These are phyloP conservation scores for Boletus vermiculosoides DNA, from an alignment of 768 basidiomycete species.

Conservation along the genomic window DNA sequence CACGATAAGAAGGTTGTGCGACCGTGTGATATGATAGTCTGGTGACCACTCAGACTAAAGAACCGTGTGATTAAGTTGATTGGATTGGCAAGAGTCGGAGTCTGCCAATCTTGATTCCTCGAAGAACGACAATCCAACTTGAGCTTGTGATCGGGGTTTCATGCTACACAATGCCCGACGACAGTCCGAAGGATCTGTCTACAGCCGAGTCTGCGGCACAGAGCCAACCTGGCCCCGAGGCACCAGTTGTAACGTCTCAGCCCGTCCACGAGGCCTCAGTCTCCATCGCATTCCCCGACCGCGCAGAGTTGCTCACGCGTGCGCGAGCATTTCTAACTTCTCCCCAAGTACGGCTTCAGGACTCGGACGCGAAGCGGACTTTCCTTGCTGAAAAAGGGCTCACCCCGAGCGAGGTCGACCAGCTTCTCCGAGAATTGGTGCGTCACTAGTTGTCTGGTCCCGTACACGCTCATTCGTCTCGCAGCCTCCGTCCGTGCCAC, in stretches of 20 bases:
- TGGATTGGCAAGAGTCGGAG: not conserved
- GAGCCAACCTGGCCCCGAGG: not conserved
- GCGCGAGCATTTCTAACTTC: slow-evolving; percentile 68
- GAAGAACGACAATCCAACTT: not conserved
- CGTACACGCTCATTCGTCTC: slow-evolving; percentile 7
- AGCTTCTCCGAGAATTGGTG: slow-evolving; percentile 57
- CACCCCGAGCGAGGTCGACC: slow-evolving; percentile 55
- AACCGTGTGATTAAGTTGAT: not conserved
- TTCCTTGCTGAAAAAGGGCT: slow-evolving; percentile 76
- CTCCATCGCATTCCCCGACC: slow-evolving; percentile 18
- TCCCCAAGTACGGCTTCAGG: slow-evolving; percentile 61
- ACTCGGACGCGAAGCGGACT: slow-evolving; percentile 50
- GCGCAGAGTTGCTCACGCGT: slow-evolving; percentile 47
- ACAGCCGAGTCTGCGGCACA: not conserved
- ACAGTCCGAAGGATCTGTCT: slow-evolving; percentile 4
- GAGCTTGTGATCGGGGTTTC: not conserved
- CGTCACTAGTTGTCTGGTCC: slow-evolving; percentile 17
- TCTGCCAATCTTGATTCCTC: not conserved
- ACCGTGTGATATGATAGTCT: not conserved
- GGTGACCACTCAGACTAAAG: too few species aligned
- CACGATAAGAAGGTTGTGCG: not conserved
- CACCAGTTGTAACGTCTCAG: not conserved
- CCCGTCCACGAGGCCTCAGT: not conserved
- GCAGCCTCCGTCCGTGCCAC: slow-evolving; percentile 54
- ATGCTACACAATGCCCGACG: slow-evolving; percentile 16